A percentile compares a stretch with the other conserved stretches of the same genome.
Conservation (phyloP, 2,329 filamentous ascomycete species). For the Fusarium verrucosum region DNA sequence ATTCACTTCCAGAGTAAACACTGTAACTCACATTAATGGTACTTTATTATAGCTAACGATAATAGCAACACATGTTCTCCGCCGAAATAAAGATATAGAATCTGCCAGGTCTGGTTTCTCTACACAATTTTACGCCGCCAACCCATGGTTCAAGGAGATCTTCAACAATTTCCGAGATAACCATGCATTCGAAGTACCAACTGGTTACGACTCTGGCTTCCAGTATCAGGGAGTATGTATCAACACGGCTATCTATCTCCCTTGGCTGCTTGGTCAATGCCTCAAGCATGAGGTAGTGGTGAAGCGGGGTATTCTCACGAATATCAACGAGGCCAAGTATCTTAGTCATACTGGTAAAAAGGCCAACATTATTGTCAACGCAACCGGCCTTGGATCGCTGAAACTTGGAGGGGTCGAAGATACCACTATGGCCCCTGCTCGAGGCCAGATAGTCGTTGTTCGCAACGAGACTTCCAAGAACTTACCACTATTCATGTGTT, state of each 20-base stretch:
- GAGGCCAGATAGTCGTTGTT: constrained; percentile 86
- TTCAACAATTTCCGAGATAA: constrained; percentile 76
- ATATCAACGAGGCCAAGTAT: constrained; percentile 73
- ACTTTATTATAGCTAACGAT: background rate
- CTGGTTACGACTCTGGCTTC: constrained; percentile 75
- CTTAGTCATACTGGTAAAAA: constrained; percentile 61
- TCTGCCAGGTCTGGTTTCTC: constrained; percentile 49
- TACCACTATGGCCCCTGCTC: constrained; percentile 73
- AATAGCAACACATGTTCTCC: constrained; percentile 59
- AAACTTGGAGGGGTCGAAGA: constrained; percentile 86
- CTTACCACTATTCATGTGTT: constrained; percentile 72
- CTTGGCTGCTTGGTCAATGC: constrained; percentile 85
- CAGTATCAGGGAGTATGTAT: constrained; percentile 88
- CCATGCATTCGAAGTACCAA: constrained; percentile 64
- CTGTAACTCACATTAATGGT: rapidly evolving
- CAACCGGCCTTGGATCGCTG: constrained; percentile 79
- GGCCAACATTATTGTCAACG: constrained; percentile 81
- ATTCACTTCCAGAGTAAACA: constrained; percentile 76
- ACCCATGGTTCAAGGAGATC: constrained; percentile 79
- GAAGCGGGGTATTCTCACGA: constrained; percentile 68
- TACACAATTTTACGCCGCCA: constrained; percentile 52
- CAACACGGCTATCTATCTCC: constrained; percentile 87
- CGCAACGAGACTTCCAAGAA: constrained; percentile 70
- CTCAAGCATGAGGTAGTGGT: constrained; percentile 76
- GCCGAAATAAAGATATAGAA: constrained; percentile 69